A percentile compares a stretch with the other conserved stretches of the same genome.
Conservation (phyloP, 495 filamentous ascomycete species). For the Penicillium tannophilum region DNA sequence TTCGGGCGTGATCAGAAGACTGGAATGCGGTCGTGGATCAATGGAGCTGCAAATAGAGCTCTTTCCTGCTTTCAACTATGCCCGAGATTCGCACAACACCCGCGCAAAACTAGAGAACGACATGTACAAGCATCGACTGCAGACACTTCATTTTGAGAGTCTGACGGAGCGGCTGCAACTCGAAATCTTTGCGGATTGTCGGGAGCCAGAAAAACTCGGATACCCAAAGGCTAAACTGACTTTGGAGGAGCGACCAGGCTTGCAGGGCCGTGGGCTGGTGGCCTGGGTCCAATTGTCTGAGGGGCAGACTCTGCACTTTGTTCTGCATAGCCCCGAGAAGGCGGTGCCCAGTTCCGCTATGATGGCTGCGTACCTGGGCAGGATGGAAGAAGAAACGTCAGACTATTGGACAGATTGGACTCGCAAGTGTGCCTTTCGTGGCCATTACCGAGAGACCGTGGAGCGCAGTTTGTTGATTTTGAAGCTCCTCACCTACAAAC, state of each 20-base stretch:
- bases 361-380: constrained; percentile 53
- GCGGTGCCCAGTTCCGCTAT: constrained; percentile 48
- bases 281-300: constrained; percentile 58
- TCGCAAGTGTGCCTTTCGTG: constrained; percentile 66
- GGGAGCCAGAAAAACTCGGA: constrained; percentile 47
- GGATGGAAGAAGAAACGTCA: constrained; percentile 65
- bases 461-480: constrained; percentile 67
- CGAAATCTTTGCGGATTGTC: constrained; percentile 62
- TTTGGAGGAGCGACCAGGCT: constrained; percentile 50
- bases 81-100: constrained; percentile 54
- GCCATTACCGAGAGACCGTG: constrained; percentile 70
- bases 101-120: constrained; percentile 34
- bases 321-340: constrained; percentile 55
- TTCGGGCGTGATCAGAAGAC: constrained; percentile 60
- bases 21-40: constrained; percentile 66
- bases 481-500: constrained; percentile 71
- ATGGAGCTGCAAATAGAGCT: constrained; percentile 65
- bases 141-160: constrained; percentile 63
- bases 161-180: constrained; percentile 59
- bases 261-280: constrained; percentile 61
- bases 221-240: constrained; percentile 53
- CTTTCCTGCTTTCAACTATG: constrained; percentile 73
- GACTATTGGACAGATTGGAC: constrained; percentile 73
- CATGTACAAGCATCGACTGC: constrained; percentile 44
- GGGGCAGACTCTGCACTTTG: constrained; percentile 67